Evolutionary conservation across 1,139 yeast species (phyloP).

Genomic region (Pneumocystis canis): DNA sequence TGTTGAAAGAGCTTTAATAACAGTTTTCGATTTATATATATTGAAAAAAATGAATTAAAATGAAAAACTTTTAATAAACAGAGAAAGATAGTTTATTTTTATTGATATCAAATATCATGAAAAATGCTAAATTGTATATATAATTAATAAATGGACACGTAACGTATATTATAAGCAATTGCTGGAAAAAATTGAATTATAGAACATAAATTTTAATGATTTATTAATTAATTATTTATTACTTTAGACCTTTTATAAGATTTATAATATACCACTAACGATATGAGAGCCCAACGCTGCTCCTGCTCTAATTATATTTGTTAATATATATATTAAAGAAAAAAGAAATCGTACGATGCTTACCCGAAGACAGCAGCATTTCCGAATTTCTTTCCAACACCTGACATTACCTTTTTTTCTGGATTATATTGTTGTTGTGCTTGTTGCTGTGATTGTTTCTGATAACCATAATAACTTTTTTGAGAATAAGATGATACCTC

Average conservation of each 20-base stretch:
- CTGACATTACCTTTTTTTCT: constrained; percentile 31
- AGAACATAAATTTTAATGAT: constrained; percentile 6
- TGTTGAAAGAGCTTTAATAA: too few relatives aligned
- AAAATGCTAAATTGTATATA: too few relatives aligned
- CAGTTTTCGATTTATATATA: too few relatives aligned
- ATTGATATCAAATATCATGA: too few relatives aligned
- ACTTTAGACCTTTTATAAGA: not conserved
- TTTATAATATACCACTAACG: not conserved
- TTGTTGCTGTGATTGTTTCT: constrained; percentile 20
- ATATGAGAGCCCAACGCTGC: not conserved
- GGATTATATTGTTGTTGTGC: constrained; percentile 21
- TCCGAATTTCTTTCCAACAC: constrained; percentile 68
- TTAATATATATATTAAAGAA: not conserved
- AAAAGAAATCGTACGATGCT: not conserved
- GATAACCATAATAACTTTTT: constrained; percentile 16
- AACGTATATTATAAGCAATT: too few relatives aligned
- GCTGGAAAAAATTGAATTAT: not conserved
- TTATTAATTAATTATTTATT: not conserved
- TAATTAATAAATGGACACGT: too few relatives aligned
- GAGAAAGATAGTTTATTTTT: too few relatives aligned
- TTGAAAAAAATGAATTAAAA: too few relatives aligned
- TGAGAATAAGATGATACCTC: constrained; percentile 19
- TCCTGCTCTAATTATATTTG: not conserved
- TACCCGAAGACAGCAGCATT: constrained; percentile 79
- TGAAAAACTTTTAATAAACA: too few relatives aligned